Conservation (phyloP, 2,329 filamentous ascomycete species). For the Colletotrichum abscissum region DNA sequence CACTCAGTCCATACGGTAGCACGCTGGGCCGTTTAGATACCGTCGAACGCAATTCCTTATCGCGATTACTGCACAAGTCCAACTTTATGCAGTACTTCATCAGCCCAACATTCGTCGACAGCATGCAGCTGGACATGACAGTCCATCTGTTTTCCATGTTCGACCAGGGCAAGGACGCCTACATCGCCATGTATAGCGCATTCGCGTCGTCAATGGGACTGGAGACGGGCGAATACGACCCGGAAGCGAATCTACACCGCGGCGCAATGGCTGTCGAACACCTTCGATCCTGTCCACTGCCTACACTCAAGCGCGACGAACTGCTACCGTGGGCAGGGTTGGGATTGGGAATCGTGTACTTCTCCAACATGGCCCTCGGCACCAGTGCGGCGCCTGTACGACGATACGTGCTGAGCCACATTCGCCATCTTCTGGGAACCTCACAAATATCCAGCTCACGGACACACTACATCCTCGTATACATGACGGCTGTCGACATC, state of each 20-base stretch:
- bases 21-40: slow-evolving; percentile 10
- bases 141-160: slow-evolving; percentile 32
- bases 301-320: slow-evolving; percentile 24
- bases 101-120: slow-evolving; percentile 28
- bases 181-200: slow-evolving; percentile 32
- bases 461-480: slow-evolving; percentile 33
- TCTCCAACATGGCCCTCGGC: slow-evolving; percentile 33
- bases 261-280: slow-evolving; percentile 30
- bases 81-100: slow-evolving; percentile 35
- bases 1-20: slow-evolving; percentile 25
- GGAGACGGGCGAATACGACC: slow-evolving; percentile 29
- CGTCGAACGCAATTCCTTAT: slow-evolving; percentile 14
- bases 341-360: slow-evolving; percentile 27
- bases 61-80: slow-evolving; percentile 26
- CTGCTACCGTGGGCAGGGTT: slow-evolving; percentile 24
- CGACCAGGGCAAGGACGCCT: slow-evolving; percentile 33
- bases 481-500: slow-evolving; percentile 41
- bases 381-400: slow-evolving; percentile 31
- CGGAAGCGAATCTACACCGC: slow-evolving; percentile 26
- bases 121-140: slow-evolving; percentile 32
- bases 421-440: slow-evolving; percentile 27
- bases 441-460: slow-evolving; percentile 21
- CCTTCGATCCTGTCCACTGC: slow-evolving; percentile 26
- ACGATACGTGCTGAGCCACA: slow-evolving; percentile 29
- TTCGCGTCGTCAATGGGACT: slow-evolving; percentile 26